phyloP scores from a whole-genome alignment of 176 grass and related monocot species.

The Triticum monococcum region DNA sequence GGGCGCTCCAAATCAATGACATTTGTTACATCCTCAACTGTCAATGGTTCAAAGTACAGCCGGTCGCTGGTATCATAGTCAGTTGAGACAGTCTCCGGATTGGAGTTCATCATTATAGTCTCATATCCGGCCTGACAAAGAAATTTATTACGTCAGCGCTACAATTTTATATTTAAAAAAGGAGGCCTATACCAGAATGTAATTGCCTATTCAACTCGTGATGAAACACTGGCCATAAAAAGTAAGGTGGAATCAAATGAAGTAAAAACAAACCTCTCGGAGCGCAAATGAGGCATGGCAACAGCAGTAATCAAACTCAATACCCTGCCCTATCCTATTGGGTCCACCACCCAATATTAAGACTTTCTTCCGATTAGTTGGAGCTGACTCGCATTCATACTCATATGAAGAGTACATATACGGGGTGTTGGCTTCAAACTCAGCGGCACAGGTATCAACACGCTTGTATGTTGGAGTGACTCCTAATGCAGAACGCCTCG shows the following conservation, averaged over 20 bases:
- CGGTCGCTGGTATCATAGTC: conserved; percentile 96
- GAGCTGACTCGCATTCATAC: conserved; percentile 85
- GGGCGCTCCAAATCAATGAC: conserved; percentile 91
- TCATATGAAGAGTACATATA: conserved; percentile 99
- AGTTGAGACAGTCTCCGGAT: conserved; percentile 99
- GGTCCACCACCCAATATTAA: conserved; percentile 98
- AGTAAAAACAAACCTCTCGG: conserved; percentile 60
- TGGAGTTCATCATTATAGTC: conserved; percentile 99
- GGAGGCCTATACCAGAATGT: background rate
- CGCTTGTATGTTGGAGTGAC: conserved; percentile 87
- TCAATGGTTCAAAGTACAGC: conserved; percentile 95
- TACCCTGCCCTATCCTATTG: conserved; percentile 96
- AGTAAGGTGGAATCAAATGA: conserved; percentile 17
- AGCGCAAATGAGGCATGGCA: conserved; percentile 98
- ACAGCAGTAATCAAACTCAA: conserved; percentile 99
- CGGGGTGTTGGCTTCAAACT: conserved; percentile 97
- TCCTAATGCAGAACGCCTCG: conserved; percentile 61
- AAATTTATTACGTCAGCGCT: conserved; percentile 2
- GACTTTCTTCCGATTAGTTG: conserved; percentile 89
- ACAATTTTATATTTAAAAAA: background rate
- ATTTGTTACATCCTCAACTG: conserved; percentile 89
- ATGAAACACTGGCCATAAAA: background rate
- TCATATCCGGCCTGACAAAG: conserved; percentile 73
- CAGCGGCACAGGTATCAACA: conserved; percentile 97
- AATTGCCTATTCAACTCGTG: background rate